A percentile compares a stretch with the other conserved stretches of the same genome.
Evolutionary conservation across 1,139 yeast species (phyloP).

Genomic region (Saccharomyces uvarum): DNA sequence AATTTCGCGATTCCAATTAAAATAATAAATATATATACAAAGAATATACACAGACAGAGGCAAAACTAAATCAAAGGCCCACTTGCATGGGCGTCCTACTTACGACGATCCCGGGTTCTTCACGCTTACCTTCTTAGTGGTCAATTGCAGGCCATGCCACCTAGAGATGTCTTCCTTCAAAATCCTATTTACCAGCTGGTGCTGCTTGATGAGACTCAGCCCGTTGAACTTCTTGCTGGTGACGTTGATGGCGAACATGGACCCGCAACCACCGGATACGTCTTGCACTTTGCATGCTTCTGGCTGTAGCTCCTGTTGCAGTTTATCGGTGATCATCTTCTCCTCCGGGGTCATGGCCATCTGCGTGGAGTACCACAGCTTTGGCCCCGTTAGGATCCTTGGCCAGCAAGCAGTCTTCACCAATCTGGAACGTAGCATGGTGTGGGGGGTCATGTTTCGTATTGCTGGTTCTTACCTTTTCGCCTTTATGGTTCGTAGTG

Average conservation of each 20-base stretch:
- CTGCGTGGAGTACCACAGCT: not conserved
- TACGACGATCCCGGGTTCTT: constrained; percentile 10
- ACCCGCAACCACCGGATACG: constrained; percentile 94
- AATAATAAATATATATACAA: not conserved
- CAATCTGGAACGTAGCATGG: not conserved
- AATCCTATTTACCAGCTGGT: constrained; percentile 73
- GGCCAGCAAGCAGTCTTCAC: not conserved
- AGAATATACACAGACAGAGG: not conserved
- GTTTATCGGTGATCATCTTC: constrained; percentile 48
- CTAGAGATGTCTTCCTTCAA: constrained; percentile 77
- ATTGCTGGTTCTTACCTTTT: not conserved
- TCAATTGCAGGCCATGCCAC: constrained; percentile 93
- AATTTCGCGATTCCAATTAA: not conserved
- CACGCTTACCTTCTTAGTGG: constrained; percentile 46
- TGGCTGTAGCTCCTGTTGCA: constrained; percentile 52
- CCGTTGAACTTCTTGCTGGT: constrained; percentile 73
- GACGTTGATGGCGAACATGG: constrained; percentile 86
- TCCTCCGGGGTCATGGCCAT: constrained; percentile 54
- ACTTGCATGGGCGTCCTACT: not conserved
- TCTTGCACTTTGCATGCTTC: constrained; percentile 62
- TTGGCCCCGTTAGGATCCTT: not conserved
- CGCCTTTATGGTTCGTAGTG: not conserved
- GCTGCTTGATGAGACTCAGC: constrained; percentile 79
- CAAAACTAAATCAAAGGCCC: not conserved
- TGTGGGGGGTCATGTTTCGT: not conserved